phyloP scores from a whole-genome alignment of 1,284 basidiomycete genomes.

The Sporisorium graminicola region DNA sequence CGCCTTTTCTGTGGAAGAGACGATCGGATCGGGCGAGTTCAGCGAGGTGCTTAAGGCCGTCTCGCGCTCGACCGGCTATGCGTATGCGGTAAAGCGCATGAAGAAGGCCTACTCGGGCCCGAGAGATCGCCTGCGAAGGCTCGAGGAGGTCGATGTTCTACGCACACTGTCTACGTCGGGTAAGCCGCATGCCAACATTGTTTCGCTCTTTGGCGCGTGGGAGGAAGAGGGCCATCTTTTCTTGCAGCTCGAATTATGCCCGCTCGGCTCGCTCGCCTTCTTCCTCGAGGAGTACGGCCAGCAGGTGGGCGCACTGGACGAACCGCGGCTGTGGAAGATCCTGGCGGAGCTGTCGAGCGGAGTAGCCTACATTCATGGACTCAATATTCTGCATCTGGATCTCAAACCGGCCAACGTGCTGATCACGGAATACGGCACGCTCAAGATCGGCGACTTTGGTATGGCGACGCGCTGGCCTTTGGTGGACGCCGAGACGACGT shows the following conservation, averaged over 20 bases:
- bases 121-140: conserved; percentile 84
- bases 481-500: conserved; percentile 55
- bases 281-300: conserved; percentile 95
- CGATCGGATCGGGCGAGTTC: conserved; percentile 92
- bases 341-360: conserved; percentile 84
- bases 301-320: conserved; percentile 84
- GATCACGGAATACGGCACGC: conserved; percentile 85
- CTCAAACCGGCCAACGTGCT: conserved; percentile 98
- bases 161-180: conserved; percentile 77
- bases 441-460: conserved; percentile 99
- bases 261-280: conserved; percentile 87
- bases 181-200: conserved; percentile 72
- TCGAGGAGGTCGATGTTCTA: conserved; percentile 95
- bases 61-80: conserved; percentile 75
- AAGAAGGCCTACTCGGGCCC: conserved; percentile 88
- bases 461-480: conserved; percentile 68
- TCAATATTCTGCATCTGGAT: conserved; percentile 93
- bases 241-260: conserved; percentile 95
- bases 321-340: conserved; percentile 96
- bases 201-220: conserved; percentile 95
- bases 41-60: conserved; percentile 92
- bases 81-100: conserved; percentile 94
- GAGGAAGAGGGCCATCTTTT: conserved; percentile 90
- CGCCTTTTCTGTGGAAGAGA: conserved; percentile 81
- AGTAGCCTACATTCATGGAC: conserved; percentile 87